Evolutionary conservation across 148 eudicot species (phyloP), one percentile per base, ranked within the genome.

Genomic region (Fagopyrum homotropicum): DNA sequence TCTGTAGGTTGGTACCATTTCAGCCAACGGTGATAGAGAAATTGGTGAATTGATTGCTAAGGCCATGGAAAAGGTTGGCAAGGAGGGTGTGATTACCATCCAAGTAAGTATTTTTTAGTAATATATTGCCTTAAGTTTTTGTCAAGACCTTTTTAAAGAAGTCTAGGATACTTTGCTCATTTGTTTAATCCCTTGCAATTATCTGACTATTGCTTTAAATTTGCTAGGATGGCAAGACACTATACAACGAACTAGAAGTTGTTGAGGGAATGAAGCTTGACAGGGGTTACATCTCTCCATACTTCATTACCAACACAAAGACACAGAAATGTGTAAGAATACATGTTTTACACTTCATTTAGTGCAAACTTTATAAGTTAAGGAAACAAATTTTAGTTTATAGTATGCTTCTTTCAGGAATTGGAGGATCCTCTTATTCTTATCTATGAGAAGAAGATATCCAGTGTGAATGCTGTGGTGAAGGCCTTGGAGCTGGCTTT

Each of bases 11-110:
- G 97, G 97, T 45, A 92, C 91, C 11, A 83, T 88, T 66, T 88
- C 94, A 52, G 91, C 91, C 7, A 90, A 90, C 83, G 94, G 94
- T 15, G 91, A 90, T 19, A 80, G 91, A 55, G 94, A 88, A 76
- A 88, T 90, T 52, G 94, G 94, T 75, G 91, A 88, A 83, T 78
- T 90, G 75, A 90, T 90, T 79, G 94, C 91, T 8, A 90, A 88
- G 79, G 94, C 94, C 44, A 90, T 90, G 94, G 94, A 90, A 73
- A 88, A 81, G 77, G 94, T 90, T 77, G 94, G 94, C 76, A 90
- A 88, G 77, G 94, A 89, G 71, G 93, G 93, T 73, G 94, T 90
- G 35, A 90, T 90, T 79, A 90, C 91, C 2, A 88, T 90, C 78
- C 81, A 84, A 54, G 94, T 90, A 83, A 75, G 88, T 77, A 7